Percentiles rank a stretch among this genome's conserved stretches.
Conservation (phyloP, 2,329 filamentous ascomycete genomes). For the Phaeosphaeriaceae sp. region DNA sequence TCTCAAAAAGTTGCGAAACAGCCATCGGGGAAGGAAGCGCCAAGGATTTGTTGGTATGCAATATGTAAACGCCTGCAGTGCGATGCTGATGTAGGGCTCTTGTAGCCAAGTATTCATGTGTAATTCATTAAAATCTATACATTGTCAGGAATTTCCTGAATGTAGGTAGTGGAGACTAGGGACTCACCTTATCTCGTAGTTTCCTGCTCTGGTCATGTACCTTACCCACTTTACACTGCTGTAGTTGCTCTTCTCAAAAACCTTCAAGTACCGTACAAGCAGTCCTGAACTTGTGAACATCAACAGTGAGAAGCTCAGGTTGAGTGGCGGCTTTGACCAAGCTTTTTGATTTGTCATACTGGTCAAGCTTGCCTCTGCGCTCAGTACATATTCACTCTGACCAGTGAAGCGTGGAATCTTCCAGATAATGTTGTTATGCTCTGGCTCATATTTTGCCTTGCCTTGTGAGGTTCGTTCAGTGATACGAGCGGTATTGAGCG, state of each 20-base stretch:
- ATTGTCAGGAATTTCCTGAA: neutral
- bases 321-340: slow-evolving; percentile 93
- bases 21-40: neutral
- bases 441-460: slow-evolving; percentile 97
- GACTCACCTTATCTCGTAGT: slow-evolving; percentile 87
- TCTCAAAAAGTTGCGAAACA: neutral
- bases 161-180: neutral
- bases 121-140: neutral
- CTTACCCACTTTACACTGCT: slow-evolving; percentile 98
- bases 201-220: slow-evolving; percentile 97
- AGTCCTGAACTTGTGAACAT: slow-evolving; percentile 98
- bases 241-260: slow-evolving; percentile 99
- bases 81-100: neutral
- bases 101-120: neutral
- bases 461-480: slow-evolving; percentile 93
- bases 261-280: slow-evolving; percentile 92
- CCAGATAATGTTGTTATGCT: slow-evolving; percentile 98
- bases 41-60: neutral
- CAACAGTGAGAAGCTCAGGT: slow-evolving; percentile 87
- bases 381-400: slow-evolving; percentile 95
- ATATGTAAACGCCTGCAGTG: too few species aligned
- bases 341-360: slow-evolving; percentile 98
- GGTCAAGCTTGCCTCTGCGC: slow-evolving; percentile 89
- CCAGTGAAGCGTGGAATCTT: slow-evolving; percentile 98
- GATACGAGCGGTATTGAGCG: slow-evolving; percentile 93